phyloP scores from a whole-genome alignment of 768 basidiomycete genomes.

The Termitomyces sp. region DNA sequence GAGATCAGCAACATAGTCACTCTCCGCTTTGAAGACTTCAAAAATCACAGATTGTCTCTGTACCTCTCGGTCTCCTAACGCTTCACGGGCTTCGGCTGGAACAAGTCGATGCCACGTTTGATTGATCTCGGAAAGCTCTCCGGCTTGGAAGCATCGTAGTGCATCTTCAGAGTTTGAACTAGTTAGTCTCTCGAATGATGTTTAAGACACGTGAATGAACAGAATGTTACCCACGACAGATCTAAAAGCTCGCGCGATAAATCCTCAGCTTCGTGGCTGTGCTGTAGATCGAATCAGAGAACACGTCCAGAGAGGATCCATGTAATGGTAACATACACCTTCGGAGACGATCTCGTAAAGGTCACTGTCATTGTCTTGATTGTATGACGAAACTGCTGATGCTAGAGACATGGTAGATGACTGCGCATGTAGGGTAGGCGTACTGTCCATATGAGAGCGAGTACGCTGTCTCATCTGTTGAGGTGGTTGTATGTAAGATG shows the following conservation, averaged over 20 bases:
- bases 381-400: slow-evolving; percentile 34
- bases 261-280: slow-evolving; percentile 13
- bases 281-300: slow-evolving; percentile 1
- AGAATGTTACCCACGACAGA: slow-evolving; percentile 31
- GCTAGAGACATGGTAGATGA: slow-evolving; percentile 16
- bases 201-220: background rate
- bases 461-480: slow-evolving; percentile 12
- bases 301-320: background rate
- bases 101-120: slow-evolving; percentile 84
- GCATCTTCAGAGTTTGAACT: slow-evolving; percentile 63
- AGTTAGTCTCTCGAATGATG: slow-evolving; percentile 16
- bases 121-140: slow-evolving; percentile 58
- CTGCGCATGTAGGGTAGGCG: slow-evolving; percentile 21
- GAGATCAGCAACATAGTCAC: slow-evolving; percentile 82
- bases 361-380: slow-evolving; percentile 31
- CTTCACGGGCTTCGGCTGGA: slow-evolving; percentile 61
- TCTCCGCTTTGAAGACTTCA: slow-evolving; percentile 86
- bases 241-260: slow-evolving; percentile 26
- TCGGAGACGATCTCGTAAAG: slow-evolving; percentile 23
- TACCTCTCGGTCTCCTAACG: slow-evolving; percentile 72
- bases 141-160: slow-evolving; percentile 61
- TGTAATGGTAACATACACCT: slow-evolving; percentile 23
- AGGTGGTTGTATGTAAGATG: slow-evolving; percentile 28
- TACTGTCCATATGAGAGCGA: slow-evolving; percentile 27
- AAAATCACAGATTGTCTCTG: slow-evolving; percentile 84